Evolutionary conservation across 139 green algal genomes (phyloP).

Genomic region (Parachlorella kessleri): DNA sequence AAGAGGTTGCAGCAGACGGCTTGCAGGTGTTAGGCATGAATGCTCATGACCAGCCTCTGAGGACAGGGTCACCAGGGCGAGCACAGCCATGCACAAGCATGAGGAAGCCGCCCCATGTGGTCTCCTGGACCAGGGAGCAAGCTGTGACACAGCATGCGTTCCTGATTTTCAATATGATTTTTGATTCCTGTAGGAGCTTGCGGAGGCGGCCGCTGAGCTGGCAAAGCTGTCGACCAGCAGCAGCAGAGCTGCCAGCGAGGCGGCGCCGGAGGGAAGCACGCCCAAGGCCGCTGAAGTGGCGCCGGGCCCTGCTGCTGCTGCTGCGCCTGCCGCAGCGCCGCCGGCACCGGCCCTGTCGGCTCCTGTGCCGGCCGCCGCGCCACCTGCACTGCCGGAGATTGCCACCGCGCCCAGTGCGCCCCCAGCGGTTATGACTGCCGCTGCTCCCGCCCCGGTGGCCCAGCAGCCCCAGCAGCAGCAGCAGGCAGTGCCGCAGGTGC

Average conservation of each 20-base stretch:
- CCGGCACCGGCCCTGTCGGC: background rate
- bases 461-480: background rate
- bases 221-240: slow-evolving; percentile 43
- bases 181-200: slow-evolving; percentile 43
- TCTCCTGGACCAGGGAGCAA: too few species aligned
- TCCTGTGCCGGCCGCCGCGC: background rate
- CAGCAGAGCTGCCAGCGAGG: background rate
- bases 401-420: slow-evolving; percentile 8
- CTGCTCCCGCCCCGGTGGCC: background rate
- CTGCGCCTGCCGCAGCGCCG: background rate
- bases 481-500: background rate
- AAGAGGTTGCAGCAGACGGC: too few species aligned
- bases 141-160: too few species aligned
- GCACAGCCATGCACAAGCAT: too few species aligned
- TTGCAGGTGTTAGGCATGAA: too few species aligned
- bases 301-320: background rate
- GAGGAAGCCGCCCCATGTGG: too few species aligned
- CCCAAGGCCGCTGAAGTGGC: background rate
- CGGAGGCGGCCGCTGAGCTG: slow-evolving; percentile 55
- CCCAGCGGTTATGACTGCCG: slow-evolving; percentile 1
- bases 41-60: too few species aligned
- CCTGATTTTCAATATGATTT: too few species aligned
- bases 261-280: background rate
- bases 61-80: too few species aligned
- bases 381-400: background rate